A percentile compares a stretch with the other conserved stretches of the same genome.
Evolutionary conservation across 345 rosid species (phyloP).

Genomic region (Salix brachista): DNA sequence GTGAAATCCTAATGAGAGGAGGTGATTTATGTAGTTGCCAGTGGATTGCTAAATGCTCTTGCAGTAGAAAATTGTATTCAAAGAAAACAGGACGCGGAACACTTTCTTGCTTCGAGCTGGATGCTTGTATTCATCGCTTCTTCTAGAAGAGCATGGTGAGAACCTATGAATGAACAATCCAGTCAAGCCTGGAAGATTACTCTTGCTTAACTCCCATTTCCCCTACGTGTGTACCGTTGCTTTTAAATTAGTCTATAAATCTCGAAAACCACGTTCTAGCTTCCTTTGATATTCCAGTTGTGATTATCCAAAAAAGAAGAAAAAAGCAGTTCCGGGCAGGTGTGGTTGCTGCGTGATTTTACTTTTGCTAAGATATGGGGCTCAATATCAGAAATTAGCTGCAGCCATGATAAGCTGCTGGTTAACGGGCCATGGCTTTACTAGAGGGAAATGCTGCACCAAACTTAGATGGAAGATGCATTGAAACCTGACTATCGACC

Average conservation of each 20-base stretch:
- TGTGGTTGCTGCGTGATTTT: neutral
- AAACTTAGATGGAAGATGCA: no score
- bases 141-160: neutral
- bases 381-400: neutral
- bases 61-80: no score
- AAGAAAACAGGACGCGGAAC: no score
- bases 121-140: neutral
- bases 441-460: no score
- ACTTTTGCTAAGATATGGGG: neutral
- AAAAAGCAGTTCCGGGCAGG: no score
- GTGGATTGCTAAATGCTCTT: neutral
- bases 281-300: no score
- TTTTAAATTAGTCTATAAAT: neutral
- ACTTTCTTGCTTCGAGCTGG: no score
- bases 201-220: neutral
- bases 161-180: neutral
- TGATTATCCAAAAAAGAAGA: no score
- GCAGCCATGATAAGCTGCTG: neutral
- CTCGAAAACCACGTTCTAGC: neutral
- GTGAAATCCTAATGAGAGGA: neutral
- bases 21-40: neutral
- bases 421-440: neutral
- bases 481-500: no score
- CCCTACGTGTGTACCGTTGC: no score
- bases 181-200: neutral